These are phyloP conservation scores for Capronia epimyces DNA, from an alignment of 2,329 filamentous ascomycete species.

Conservation along the genomic window DNA sequence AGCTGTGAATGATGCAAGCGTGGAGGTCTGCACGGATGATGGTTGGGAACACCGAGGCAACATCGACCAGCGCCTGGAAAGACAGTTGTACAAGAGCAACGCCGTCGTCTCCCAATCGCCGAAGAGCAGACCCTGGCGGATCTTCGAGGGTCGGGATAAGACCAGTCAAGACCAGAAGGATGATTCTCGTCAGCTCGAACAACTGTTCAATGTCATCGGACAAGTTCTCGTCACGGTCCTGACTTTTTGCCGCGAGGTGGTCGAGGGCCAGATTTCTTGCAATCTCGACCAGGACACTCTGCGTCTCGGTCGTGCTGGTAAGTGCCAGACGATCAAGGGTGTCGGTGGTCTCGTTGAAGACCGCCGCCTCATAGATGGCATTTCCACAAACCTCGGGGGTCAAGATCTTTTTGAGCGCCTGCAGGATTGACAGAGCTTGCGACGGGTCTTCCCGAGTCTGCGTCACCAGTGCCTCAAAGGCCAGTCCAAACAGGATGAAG, in stretches of 20 bases:
- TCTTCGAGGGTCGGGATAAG: slow-evolving; percentile 70
- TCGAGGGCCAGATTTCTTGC: slow-evolving; percentile 82
- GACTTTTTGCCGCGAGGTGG: slow-evolving; percentile 76
- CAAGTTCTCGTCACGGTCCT: slow-evolving; percentile 66
- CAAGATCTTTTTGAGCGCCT: slow-evolving; percentile 88
- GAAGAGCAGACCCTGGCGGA: slow-evolving; percentile 27
- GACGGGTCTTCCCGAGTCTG: slow-evolving; percentile 64
- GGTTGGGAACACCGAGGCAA: slow-evolving; percentile 88
- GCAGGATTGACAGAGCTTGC: slow-evolving; percentile 81
- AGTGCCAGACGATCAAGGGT: slow-evolving; percentile 85
- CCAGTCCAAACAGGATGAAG: slow-evolving; percentile 93
- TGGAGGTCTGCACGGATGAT: slow-evolving; percentile 96
- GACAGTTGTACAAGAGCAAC: slow-evolving; percentile 72
- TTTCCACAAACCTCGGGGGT: slow-evolving; percentile 92
- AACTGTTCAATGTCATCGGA: slow-evolving; percentile 97
- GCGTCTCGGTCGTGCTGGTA: slow-evolving; percentile 82
- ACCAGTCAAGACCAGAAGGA: slow-evolving; percentile 84
- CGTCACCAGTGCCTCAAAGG: slow-evolving; percentile 89
- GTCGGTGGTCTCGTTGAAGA: slow-evolving; percentile 97
- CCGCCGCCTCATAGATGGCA: slow-evolving; percentile 90
- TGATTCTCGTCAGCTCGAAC: slow-evolving; percentile 93
- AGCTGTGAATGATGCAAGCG: slow-evolving; percentile 94
- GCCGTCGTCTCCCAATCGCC: slow-evolving; percentile 62
- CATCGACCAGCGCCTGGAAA: slow-evolving; percentile 83
- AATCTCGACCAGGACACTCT: slow-evolving; percentile 89